Base-by-base conservation (phyloP, 768 basidiomycete genomes). In the Tylopilus sp. region DNA sequence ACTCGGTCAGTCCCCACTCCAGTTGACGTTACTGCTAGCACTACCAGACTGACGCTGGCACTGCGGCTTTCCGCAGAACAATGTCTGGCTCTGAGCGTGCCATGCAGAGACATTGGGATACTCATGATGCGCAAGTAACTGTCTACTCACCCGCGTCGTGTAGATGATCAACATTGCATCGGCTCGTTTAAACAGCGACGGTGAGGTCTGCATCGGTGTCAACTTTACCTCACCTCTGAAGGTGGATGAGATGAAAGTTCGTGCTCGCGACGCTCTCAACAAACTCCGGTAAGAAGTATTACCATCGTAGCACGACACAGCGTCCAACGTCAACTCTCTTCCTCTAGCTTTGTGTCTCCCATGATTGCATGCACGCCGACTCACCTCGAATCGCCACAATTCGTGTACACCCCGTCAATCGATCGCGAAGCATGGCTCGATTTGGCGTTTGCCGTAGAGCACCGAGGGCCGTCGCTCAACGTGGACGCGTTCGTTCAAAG, bases 341-440 rank as follows among this genome's bases (percentile, higher is more conserved):
- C 11, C 6, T 28, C 3, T 23, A 61, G 57, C 20, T 61, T 59
- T 38, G 51, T 61, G 13, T 61, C 51, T 45, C 60, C 60, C 8
- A 47, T 59, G 41, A 51, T 62, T 23, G 57, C 60, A 0, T 59
- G 57, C 39, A 53, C 51, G 4, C 25, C 47, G 35, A 57, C 62
- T 28, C 51, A 50, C 12, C 7, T 30, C 21, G 23, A 10, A 11
- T 55, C 60, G 22, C 60, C 60, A 17, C 51, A 44, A 46, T 62
- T 52, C 56, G 41, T 63, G 12, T 65, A 67, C 31, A 53, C 46
- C 20, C 60, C 65, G 15, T 65, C 53, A 23, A 46, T 50, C 20
- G 60, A 60, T 43, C 57, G 64, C 13, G 35, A 59, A 28, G 49
- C 46, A 9, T 65, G 65, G 65, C 57, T 62, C 31, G 10, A 67